phyloP scores from a whole-genome alignment of 192 early-diverging fungal genomes.

The Backusella morwellensis region DNA sequence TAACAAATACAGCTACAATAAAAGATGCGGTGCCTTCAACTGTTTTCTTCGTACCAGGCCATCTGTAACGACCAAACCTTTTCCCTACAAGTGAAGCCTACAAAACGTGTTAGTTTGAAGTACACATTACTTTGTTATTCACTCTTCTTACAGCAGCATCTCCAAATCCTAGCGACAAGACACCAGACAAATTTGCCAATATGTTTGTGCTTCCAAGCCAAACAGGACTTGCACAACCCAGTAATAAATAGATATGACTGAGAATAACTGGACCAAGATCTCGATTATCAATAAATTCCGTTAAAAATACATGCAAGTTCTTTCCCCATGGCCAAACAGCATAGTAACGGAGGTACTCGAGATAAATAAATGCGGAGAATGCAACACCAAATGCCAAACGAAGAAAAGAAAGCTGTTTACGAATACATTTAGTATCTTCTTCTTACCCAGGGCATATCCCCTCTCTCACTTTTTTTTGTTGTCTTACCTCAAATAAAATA shows the following conservation, averaged over 20 bases:
- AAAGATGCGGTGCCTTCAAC: slow-evolving; percentile 88
- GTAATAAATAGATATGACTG: slow-evolving; percentile 84
- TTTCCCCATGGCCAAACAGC: slow-evolving; percentile 64
- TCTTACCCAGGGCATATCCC: background rate
- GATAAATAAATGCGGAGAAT: slow-evolving; percentile 63
- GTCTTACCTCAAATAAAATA: slow-evolving; percentile 61
- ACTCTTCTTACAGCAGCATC: slow-evolving; percentile 65
- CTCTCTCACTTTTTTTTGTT: background rate
- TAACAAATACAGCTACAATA: slow-evolving; percentile 59
- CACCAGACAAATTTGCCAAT: slow-evolving; percentile 66
- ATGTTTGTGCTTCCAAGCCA: slow-evolving; percentile 69
- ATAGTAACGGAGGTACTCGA: slow-evolving; percentile 82
- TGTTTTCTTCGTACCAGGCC: slow-evolving; percentile 78
- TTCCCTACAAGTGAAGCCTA: slow-evolving; percentile 86
- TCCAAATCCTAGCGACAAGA: slow-evolving; percentile 86
- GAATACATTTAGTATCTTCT: background rate
- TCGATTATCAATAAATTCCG: slow-evolving; percentile 79
- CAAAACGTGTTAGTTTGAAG: background rate
- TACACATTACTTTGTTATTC: background rate
- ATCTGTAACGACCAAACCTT: slow-evolving; percentile 63
- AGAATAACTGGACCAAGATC: slow-evolving; percentile 84
- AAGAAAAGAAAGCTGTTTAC: slow-evolving; percentile 63
- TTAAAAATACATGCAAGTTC: slow-evolving; percentile 68
- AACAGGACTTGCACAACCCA: slow-evolving; percentile 89
- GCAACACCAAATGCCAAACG: slow-evolving; percentile 82